Evolutionary conservation across 441 rosid species (phyloP).

Genomic region (Dalechampia spathulata): DNA sequence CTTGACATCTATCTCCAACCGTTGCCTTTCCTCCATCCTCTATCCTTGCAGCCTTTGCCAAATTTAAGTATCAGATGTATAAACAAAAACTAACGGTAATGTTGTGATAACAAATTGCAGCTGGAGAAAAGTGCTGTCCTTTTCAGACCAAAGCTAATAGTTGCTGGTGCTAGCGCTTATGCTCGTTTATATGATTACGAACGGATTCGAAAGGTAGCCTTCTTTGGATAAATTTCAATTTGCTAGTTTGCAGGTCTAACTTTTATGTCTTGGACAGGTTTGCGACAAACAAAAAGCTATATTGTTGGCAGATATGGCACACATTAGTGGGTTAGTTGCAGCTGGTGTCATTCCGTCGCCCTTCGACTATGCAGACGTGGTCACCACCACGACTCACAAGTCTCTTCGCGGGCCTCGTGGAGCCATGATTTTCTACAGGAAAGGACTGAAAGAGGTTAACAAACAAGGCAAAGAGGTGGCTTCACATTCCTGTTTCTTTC

Average conservation of each 20-base stretch:
- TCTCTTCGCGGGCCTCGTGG: constrained; percentile 99
- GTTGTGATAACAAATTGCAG: constrained; percentile 45
- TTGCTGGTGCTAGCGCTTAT: constrained; percentile 98
- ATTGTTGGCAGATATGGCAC: constrained; percentile 94
- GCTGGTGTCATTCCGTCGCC: constrained; percentile 99
- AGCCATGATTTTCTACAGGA: constrained; percentile 96
- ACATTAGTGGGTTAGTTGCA: constrained; percentile 94
- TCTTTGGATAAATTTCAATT: constrained; percentile 6
- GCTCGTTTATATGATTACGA: constrained; percentile 93
- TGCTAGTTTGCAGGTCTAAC: constrained; percentile 4
- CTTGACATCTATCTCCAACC: no score
- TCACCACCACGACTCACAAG: constrained; percentile 97
- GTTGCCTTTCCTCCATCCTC: no score
- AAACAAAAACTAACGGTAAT: no score
- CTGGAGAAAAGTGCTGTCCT: constrained; percentile 78
- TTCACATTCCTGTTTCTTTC: background rate
- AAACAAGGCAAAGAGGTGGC: constrained; percentile 88
- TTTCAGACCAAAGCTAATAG: constrained; percentile 92
- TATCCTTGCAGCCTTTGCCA: no score
- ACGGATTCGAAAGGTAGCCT: constrained; percentile 72
- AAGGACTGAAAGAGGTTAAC: constrained; percentile 78
- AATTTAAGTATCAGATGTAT: no score
- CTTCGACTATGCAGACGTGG: constrained; percentile 91
- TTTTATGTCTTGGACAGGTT: constrained; percentile 38
- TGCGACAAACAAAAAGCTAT: constrained; percentile 93